phyloP scores from a whole-genome alignment of 73 alveolate species.

The Tetrahymena elliotti region DNA sequence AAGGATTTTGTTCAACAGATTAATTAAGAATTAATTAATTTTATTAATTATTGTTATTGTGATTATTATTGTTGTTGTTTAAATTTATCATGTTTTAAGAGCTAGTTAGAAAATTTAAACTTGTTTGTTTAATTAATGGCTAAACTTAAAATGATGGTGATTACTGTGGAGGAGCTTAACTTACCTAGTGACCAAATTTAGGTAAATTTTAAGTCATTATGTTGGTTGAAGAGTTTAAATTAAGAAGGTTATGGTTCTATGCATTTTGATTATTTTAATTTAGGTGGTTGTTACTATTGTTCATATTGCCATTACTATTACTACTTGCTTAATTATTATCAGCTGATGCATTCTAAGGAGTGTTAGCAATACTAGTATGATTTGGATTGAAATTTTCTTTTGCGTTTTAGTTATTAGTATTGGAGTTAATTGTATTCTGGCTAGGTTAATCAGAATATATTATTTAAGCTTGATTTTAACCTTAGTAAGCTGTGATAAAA shows the following conservation, averaged over 20 bases:
- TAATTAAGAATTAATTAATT: background rate
- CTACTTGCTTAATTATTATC: background rate
- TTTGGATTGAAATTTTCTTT: background rate
- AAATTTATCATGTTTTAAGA: background rate
- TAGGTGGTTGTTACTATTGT: background rate
- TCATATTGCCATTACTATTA: background rate
- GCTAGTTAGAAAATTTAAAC: background rate
- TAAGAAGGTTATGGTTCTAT: background rate
- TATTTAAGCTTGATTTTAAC: background rate
- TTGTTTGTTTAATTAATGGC: background rate
- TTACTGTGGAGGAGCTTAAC: background rate
- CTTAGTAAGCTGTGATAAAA: background rate
- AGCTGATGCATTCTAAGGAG: background rate
- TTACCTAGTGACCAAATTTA: too few relatives aligned
- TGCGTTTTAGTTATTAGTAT: background rate
- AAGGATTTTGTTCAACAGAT: background rate
- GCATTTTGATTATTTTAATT: too few relatives aligned
- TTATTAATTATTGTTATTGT: background rate
- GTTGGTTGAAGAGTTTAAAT: background rate
- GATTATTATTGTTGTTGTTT: background rate
- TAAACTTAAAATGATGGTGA: background rate
- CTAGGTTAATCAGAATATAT: background rate
- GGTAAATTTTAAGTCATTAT: background rate
- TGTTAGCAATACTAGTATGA: background rate
- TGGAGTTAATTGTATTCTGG: background rate